A percentile compares a stretch with the other conserved stretches of the same genome.
Conservation (phyloP, 331 rosid genomes). For the Ulmus americana region DNA sequence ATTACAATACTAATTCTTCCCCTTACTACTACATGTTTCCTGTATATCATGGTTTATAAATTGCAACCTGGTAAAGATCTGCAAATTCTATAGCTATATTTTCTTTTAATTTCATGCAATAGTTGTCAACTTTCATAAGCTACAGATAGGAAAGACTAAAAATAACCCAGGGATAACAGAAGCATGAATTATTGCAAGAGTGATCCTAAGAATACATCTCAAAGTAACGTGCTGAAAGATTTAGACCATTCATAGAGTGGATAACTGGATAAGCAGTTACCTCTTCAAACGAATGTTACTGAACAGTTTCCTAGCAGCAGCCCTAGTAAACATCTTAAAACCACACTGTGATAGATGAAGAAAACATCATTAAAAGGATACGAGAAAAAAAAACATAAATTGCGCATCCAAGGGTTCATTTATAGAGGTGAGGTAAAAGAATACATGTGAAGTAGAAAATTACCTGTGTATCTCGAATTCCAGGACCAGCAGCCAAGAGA, state of each 20-base stretch:
- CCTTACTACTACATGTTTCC: no score
- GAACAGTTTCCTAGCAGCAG: slow-evolving; percentile 88
- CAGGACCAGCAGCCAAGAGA: slow-evolving; percentile 92
- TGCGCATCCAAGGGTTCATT: slow-evolving; percentile 7
- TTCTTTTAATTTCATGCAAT: not conserved
- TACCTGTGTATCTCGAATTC: slow-evolving; percentile 94
- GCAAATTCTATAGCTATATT: not conserved
- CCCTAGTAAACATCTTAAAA: slow-evolving; percentile 91
- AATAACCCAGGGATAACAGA: not conserved
- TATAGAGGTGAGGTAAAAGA: not conserved
- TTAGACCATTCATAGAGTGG: not conserved
- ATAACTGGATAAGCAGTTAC: slow-evolving; percentile 27
- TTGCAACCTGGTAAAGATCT: not conserved
- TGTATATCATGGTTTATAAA: no score
- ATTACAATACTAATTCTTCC: no score
- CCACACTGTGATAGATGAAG: slow-evolving; percentile 64
- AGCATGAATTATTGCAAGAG: not conserved
- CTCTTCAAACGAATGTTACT: slow-evolving; percentile 75
- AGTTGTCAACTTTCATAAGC: not conserved
- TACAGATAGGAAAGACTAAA: not conserved
- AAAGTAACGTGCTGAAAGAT: no score
- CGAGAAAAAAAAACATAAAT: not conserved
- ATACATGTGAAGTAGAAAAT: slow-evolving; percentile 7
- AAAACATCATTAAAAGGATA: slow-evolving; percentile 20
- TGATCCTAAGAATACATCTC: not conserved